Evolutionary conservation across 768 basidiomycete genomes (phyloP).

Genomic region (Suillus variegatus): DNA sequence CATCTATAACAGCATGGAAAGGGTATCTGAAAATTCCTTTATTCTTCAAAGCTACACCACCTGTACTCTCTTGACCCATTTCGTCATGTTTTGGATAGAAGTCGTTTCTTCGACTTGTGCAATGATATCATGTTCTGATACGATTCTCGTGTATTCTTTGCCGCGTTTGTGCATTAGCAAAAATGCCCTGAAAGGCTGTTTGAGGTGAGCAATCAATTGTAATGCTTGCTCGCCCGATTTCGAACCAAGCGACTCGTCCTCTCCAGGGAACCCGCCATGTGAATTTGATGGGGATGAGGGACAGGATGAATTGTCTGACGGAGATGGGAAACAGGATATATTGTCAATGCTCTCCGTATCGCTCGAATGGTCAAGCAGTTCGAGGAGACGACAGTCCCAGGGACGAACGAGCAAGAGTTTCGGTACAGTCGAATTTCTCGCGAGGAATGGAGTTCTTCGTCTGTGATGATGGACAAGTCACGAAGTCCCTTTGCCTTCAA

Average conservation of each 20-base stretch:
- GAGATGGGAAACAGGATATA: no score
- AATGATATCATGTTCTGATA: neutral
- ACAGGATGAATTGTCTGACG: neutral
- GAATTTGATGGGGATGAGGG: neutral
- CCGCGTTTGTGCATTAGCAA: neutral
- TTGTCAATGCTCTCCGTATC: neutral
- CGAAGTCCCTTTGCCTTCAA: neutral
- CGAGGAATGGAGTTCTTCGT: neutral
- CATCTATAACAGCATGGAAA: constrained; percentile 31
- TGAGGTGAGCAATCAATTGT: no score
- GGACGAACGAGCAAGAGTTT: neutral
- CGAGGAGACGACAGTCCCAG: neutral
- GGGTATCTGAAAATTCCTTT: no score
- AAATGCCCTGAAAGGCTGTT: neutral
- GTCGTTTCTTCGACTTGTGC: neutral
- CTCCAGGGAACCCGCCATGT: neutral
- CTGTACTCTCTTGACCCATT: neutral
- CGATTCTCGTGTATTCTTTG: neutral
- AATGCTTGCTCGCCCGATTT: no score
- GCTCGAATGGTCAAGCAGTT: neutral
- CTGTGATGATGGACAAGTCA: neutral
- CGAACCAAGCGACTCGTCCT: neutral
- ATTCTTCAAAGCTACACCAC: neutral
- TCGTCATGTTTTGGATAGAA: neutral
- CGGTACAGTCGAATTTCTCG: neutral